Conservation (phyloP, 2,329 filamentous ascomycete species). For the Colletotrichum karsti region DNA sequence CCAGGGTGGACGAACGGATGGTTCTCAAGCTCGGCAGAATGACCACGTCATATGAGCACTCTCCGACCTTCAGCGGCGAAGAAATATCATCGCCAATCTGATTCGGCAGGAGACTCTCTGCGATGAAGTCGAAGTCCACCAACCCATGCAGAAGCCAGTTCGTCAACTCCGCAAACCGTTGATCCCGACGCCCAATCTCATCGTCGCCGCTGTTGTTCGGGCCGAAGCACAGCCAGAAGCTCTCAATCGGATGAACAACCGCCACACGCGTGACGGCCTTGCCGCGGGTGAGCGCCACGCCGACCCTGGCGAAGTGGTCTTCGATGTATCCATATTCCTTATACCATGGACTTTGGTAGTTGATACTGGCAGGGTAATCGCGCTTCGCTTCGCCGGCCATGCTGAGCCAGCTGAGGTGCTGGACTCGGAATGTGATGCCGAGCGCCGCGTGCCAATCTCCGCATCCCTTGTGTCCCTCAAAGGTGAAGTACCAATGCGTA, state of each 20-base stretch:
- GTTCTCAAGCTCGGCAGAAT: conserved; percentile 40
- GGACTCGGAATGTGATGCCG: conserved; percentile 41
- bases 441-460: conserved; percentile 44
- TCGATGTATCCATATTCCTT: conserved; percentile 41
- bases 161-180: conserved; percentile 33
- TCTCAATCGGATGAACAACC: conserved; percentile 43
- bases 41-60: conserved; percentile 40
- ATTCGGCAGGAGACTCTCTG: conserved; percentile 37
- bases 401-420: conserved; percentile 40
- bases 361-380: conserved; percentile 40
- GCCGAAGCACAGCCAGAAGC: conserved; percentile 42
- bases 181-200: conserved; percentile 34
- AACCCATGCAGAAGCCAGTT: conserved; percentile 28
- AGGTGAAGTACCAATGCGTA: conserved; percentile 41
- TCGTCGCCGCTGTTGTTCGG: conserved; percentile 35
- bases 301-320: conserved; percentile 41
- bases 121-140: conserved; percentile 44
- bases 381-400: conserved; percentile 43
- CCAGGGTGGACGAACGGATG: conserved; percentile 38
- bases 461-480: conserved; percentile 41
- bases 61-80: conserved; percentile 33
- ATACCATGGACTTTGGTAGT: conserved; percentile 43
- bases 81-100: conserved; percentile 24
- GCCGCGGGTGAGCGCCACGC: conserved; percentile 39
- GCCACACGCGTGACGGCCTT: conserved; percentile 37